Percentiles rank a stretch among this genome's conserved stretches.
Evolutionary conservation across 2,329 filamentous ascomycete genomes (phyloP).

Genomic region (Chalaropsis thielavioides): DNA sequence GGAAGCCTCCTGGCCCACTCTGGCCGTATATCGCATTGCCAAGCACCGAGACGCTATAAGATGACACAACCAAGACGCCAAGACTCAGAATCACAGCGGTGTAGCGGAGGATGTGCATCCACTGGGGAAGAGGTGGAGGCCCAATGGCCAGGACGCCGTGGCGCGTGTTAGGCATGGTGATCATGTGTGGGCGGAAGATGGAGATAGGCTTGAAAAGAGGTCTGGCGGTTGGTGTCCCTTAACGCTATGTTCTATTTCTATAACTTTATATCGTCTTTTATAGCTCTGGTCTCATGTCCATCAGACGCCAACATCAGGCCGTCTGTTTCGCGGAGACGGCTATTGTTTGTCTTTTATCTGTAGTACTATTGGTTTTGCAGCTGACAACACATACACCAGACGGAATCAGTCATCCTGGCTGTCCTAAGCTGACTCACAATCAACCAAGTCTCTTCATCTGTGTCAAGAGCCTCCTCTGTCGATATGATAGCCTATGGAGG

Average conservation of each 20-base stretch:
- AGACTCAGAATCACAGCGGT: slow-evolving; percentile 29
- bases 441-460: background rate
- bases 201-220: background rate
- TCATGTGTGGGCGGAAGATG: background rate
- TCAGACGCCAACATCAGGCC: background rate
- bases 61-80: slow-evolving; percentile 28
- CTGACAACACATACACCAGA: background rate
- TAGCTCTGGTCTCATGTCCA: background rate
- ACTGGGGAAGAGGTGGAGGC: slow-evolving; percentile 26
- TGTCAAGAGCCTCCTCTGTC: background rate
- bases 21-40: slow-evolving; percentile 19
- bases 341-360: background rate
- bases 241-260: background rate
- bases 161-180: background rate
- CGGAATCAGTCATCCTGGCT: background rate
- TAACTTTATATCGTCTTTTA: background rate
- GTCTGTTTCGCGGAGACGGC: background rate
- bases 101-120: slow-evolving; percentile 27
- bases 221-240: too few relatives aligned
- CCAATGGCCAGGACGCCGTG: slow-evolving; percentile 27
- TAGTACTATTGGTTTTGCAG: background rate
- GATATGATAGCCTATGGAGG: background rate
- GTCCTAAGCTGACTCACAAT: background rate
- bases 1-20: slow-evolving; percentile 28
- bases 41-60: slow-evolving; percentile 28